Percentiles rank a stretch among this genome's conserved stretches.
phyloP scores from a whole-genome alignment of 345 rosid genomes.

The Euclidium syriacum region DNA sequence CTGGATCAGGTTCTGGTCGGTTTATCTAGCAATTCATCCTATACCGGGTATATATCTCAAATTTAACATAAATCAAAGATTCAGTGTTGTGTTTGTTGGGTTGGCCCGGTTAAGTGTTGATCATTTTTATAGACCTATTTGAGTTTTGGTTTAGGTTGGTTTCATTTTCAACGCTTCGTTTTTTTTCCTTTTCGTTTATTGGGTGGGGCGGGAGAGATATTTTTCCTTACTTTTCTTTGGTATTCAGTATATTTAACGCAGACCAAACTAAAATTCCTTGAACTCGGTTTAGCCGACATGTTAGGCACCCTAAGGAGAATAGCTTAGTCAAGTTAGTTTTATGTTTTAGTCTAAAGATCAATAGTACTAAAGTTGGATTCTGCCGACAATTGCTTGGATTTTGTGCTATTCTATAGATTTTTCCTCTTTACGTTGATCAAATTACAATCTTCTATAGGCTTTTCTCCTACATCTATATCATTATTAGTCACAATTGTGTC shows the following conservation, averaged over 20 bases:
- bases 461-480: slow-evolving; percentile 15
- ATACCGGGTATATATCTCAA: too few species aligned
- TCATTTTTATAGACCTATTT: too few species aligned
- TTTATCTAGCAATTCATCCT: too few species aligned
- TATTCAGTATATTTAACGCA: neutral
- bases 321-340: slow-evolving; percentile 1
- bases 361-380: slow-evolving; percentile 23
- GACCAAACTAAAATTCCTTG: neutral
- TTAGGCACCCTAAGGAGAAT: neutral
- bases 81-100: too few species aligned
- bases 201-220: too few species aligned
- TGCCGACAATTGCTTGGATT: slow-evolving; percentile 29
- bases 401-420: slow-evolving; percentile 18
- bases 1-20: too few species aligned
- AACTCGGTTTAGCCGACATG: slow-evolving; percentile 15
- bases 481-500: slow-evolving; percentile 13
- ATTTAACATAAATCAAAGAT: too few species aligned
- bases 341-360: slow-evolving; percentile 13
- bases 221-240: too few species aligned
- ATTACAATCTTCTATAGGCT: slow-evolving; percentile 7
- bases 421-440: neutral
- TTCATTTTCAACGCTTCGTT: too few species aligned
- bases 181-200: too few species aligned
- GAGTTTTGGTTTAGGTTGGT: too few species aligned
- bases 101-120: too few species aligned